A percentile compares a stretch with the other conserved stretches of the same genome.
phyloP scores from a whole-genome alignment of 768 basidiomycete genomes.

The Lentinus brumalis region DNA sequence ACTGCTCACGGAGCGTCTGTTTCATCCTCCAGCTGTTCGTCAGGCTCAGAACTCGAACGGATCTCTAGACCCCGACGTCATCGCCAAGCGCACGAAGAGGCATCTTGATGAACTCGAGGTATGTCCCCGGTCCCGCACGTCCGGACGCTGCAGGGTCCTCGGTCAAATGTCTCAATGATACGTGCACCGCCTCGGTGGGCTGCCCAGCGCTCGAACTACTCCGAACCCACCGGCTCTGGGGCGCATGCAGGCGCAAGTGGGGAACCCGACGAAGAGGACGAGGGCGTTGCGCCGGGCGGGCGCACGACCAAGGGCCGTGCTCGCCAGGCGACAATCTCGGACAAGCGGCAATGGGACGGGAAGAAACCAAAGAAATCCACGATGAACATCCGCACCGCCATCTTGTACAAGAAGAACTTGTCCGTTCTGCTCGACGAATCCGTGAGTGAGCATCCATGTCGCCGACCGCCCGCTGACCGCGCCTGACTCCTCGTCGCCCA shows the following conservation, averaged over 20 bases:
- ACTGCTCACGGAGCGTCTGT: constrained; percentile 1
- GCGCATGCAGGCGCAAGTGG: constrained; percentile 37
- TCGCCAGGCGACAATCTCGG: constrained; percentile 64
- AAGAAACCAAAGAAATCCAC: constrained; percentile 76
- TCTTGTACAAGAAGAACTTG: constrained; percentile 83
- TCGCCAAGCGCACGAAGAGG: constrained; percentile 73
- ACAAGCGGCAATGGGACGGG: constrained; percentile 64
- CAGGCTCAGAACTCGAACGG: constrained; percentile 43
- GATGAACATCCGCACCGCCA: constrained; percentile 77
- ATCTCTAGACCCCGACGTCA: constrained; percentile 58
- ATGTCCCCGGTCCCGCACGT: constrained; percentile 11
- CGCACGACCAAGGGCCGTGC: constrained; percentile 65
- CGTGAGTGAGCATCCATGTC: constrained; percentile 46
- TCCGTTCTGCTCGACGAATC: constrained; percentile 76
- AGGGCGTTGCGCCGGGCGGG: constrained; percentile 42
- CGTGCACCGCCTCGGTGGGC: constrained; percentile 3
- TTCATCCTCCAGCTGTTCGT: constrained; percentile 44
- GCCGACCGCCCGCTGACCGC: neutral
- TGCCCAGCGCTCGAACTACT: constrained; percentile 73
- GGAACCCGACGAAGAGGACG: constrained; percentile 41
- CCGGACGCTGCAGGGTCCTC: constrained; percentile 3
- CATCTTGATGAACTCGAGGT: constrained; percentile 89
- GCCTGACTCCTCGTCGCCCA: neutral
- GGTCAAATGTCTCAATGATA: neutral
- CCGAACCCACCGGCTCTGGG: constrained; percentile 50